These are phyloP conservation scores for Rhododendron simsii DNA, from an alignment of 148 eudicot species.

Conservation along the genomic window DNA sequence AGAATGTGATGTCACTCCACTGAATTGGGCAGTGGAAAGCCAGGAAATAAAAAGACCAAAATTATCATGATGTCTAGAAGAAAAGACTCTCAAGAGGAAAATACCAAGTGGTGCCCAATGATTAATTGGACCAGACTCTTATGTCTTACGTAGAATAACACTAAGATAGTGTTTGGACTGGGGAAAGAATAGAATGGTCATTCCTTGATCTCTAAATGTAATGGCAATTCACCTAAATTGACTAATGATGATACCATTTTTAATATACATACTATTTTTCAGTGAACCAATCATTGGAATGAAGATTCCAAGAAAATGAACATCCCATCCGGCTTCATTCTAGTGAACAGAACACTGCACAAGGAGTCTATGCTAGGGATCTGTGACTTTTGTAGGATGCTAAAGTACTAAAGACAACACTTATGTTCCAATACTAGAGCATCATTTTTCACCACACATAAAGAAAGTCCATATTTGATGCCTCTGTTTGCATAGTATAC, in stretches of 20 bases:
- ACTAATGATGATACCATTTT: not conserved
- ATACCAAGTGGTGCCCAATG: not conserved
- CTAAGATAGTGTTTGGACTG: not conserved
- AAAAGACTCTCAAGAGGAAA: not conserved
- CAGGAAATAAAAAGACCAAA: not conserved
- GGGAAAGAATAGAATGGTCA: not conserved
- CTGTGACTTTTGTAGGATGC: not conserved
- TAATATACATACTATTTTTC: not conserved
- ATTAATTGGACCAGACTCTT: not conserved
- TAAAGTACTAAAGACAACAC: not conserved
- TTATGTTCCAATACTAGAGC: not conserved
- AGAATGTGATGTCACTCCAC: conserved; percentile 1
- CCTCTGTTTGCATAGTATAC: conserved; percentile 13
- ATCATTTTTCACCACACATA: not conserved
- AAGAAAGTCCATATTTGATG: not conserved
- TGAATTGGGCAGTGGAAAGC: not conserved
- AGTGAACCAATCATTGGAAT: not conserved
- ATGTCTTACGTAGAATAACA: not conserved
- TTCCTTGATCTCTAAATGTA: not conserved
- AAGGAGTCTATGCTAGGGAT: not conserved
- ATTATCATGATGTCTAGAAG: not conserved
- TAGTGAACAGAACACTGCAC: not conserved
- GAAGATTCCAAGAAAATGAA: not conserved
- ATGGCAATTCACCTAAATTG: not conserved
- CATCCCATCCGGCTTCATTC: not conserved